These are phyloP conservation scores for Delphinella strobiligena DNA, from an alignment of 2,329 filamentous ascomycete species.

Conservation along the genomic window DNA sequence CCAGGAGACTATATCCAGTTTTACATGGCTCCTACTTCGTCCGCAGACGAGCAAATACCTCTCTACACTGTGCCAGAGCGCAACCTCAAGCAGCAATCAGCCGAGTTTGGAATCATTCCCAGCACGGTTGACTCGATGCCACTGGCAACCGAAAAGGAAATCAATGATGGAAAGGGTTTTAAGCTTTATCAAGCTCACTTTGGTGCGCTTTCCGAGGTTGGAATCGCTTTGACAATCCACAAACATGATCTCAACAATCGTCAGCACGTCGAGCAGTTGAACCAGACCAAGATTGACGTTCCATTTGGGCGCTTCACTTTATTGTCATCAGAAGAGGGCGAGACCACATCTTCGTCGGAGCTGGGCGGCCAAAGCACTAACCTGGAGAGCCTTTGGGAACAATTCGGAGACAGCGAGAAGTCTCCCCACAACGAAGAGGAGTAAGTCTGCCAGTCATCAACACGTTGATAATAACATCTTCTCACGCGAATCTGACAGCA, in stretches of 20 bases:
- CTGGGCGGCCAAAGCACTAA: no score
- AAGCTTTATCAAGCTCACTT: conserved; percentile 34
- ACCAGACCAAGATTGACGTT: conserved; percentile 36
- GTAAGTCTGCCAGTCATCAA: no score
- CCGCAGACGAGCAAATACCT: conserved; percentile 7
- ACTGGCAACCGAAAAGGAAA: conserved; percentile 5
- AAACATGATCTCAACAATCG: background rate
- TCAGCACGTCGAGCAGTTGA: conserved; percentile 13
- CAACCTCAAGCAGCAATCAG: conserved; percentile 12
- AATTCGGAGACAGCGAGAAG: no score
- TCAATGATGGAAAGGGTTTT: conserved; percentile 6
- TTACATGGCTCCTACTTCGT: conserved; percentile 39
- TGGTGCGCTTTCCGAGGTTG: conserved; percentile 50
- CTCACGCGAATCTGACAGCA: no score
- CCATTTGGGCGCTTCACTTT: conserved; percentile 20
- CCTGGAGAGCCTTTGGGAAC: no score
- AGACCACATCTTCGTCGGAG: no score
- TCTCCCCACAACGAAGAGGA: no score
- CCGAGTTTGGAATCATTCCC: conserved; percentile 30
- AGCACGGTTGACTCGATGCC: conserved; percentile 29
- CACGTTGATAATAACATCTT: no score
- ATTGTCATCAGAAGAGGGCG: background rate
- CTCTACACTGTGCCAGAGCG: conserved; percentile 2
- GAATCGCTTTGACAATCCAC: conserved; percentile 32
- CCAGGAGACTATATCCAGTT: conserved; percentile 58